phyloP scores from a whole-genome alignment of 305 asterid genomes.

The Fraxinus latifolia region DNA sequence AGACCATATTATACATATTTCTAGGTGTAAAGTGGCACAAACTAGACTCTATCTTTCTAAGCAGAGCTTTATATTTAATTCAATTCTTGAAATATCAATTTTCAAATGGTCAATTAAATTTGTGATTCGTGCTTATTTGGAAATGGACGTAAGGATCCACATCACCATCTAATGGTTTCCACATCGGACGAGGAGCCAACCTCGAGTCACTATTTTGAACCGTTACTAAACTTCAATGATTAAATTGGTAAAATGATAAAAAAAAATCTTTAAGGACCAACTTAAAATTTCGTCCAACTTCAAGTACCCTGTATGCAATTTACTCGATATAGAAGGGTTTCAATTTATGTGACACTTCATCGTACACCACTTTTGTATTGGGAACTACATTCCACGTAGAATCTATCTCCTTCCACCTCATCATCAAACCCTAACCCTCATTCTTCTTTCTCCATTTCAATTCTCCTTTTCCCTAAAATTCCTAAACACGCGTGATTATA shows the following conservation, averaged over 20 bases:
- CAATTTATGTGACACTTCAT: not conserved
- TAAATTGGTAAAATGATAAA: not conserved
- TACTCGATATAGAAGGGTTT: not conserved
- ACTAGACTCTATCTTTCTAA: not conserved
- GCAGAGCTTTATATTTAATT: too few species aligned
- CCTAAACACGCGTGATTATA: not conserved
- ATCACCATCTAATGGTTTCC: not conserved
- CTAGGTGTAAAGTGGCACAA: not conserved
- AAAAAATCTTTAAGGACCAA: not conserved
- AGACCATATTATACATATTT: not conserved
- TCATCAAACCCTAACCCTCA: constrained; percentile 10
- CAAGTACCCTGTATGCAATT: not conserved
- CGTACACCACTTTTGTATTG: not conserved
- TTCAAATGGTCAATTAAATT: not conserved
- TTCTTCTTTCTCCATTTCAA: not conserved
- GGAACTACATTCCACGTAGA: not conserved
- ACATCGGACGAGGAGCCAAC: not conserved
- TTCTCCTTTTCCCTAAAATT: not conserved
- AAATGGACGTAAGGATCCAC: not conserved
- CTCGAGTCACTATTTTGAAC: not conserved
- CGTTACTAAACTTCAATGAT: not conserved
- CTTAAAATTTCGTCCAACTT: not conserved
- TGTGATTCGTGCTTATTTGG: not conserved
- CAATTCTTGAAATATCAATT: not conserved
- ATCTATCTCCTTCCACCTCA: not conserved